Base-by-base conservation (phyloP, 202 grass and related monocot species). In the Carex sylvatica region DNA sequence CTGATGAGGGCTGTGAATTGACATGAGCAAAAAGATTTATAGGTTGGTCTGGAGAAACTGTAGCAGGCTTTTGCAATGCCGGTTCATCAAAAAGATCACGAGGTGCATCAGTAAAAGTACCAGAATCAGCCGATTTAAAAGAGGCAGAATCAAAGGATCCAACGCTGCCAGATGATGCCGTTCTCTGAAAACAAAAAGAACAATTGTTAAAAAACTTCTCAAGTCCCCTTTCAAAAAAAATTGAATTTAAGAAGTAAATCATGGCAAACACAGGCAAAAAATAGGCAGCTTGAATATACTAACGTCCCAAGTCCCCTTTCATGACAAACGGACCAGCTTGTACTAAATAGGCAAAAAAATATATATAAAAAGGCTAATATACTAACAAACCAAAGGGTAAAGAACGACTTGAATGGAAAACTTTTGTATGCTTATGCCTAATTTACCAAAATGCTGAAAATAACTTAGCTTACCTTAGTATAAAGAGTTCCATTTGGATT, bases 11-110 rank as follows among this genome's bases (percentile, higher is more conserved):
- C 38, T 86, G 87, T 30, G 64, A 38, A 6, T 79, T 63, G 65
- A 84, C 82, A 83, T 86, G 70, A 58, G 88, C 83, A 85, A 89
- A 97, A 23, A 93, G 40, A 84, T 97, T 84, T 76, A 91, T 51
- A 74, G 87, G 56, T 85, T 56, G 79, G 79, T 86, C 78, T 74
- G 84, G 70, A 51, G 18, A 55, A 91, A 80, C 86, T 28, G 65
- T 47, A 61, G 71, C 55, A 10, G 88, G 77, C 69, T 90, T 80
- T 59, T 84, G 67, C 71, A 63, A n/a, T 65, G 71, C 28, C 70
- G 69, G 46, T 14, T 15, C 70, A 74, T 81, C 85, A 88, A 86
- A 88, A 62, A 79, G 52, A 87, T 85, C 87, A 73, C 81, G 38
- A 42, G 86, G 52, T 80, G n/a, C 23, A 47, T 90, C 72, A 82